A percentile compares a stretch with the other conserved stretches of the same genome.
Evolutionary conservation across 768 basidiomycete genomes (phyloP).

Genomic region (Pleurotus cornucopiae): DNA sequence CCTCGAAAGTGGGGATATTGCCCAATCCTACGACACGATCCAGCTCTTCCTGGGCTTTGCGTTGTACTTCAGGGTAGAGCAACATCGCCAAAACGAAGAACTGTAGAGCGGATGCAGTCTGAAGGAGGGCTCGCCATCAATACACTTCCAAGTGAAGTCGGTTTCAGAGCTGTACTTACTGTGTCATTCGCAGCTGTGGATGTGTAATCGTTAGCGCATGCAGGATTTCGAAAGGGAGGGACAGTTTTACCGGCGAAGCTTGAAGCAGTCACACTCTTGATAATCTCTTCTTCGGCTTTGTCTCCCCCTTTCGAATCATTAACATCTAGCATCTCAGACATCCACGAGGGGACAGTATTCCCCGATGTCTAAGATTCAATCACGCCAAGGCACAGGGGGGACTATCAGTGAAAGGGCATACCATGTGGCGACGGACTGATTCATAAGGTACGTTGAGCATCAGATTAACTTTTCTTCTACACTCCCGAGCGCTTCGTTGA

Average conservation of each 20-base stretch:
- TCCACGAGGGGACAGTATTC: neutral
- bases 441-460: neutral
- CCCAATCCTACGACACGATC: constrained; percentile 14
- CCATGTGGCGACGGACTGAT: constrained; percentile 2
- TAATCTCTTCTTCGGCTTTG: constrained; percentile 5
- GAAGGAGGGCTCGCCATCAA: neutral
- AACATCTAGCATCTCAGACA: neutral
- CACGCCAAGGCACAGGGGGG: no score
- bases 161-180: no score
- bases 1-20: constrained; percentile 12
- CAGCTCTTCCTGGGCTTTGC: constrained; percentile 10
- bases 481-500: neutral
- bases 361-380: neutral
- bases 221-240: no score
- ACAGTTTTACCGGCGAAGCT: constrained; percentile 7
- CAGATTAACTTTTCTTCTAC: neutral
- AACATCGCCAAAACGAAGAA: constrained; percentile 14
- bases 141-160: no score
- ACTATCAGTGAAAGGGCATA: no score
- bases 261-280: constrained; percentile 7
- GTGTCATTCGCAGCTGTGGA: constrained; percentile 7
- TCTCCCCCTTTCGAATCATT: neutral
- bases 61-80: constrained; percentile 20
- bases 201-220: no score
- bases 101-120: neutral